Base-by-base conservation (phyloP, 139 green algal species). In the Zygnema cylindricum region DNA sequence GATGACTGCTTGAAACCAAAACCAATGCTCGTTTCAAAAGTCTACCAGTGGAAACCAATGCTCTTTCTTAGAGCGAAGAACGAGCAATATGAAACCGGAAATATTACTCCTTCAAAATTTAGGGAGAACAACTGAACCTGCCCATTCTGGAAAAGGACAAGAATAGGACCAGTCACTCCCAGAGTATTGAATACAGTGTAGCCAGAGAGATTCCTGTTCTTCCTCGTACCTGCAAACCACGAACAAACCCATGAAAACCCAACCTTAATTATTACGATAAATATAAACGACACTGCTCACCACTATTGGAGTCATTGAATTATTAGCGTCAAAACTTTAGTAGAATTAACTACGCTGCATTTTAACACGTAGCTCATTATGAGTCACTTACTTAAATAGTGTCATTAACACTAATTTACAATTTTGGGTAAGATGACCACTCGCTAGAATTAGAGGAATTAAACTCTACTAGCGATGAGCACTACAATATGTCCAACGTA, bases 141-240 rank as follows among this genome's bases (percentile, higher is more conserved):
- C 85, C 85, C 85, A 90, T 30, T n/a, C 22, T 21, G 85, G 85
- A 25, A 91, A 16, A 43, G 85, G 85, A 77, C 85, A 90, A 43
- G 75, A 33, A 11, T 76, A 90, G 38, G 36, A 82, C 85, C 85
- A 90, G 33, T 43, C 32, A 23, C 35, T 77, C 2, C 85, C 85
- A 40, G 85, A n/a, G 41, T 90, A 90, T 2, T 77, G 77, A 16
- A 79, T 23, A 54, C 85, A 90, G 38, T 90, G 85, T 30, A 90
- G 79, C 85, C 85, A 90, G 16, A 90, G 81, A 39, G 32, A 2
- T 3, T 84, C 77, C n/a, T 54, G n/a, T 7, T 89, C 84, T 21
- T 89, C 84, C 1, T 84, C 75, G 35, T 89, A 89, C 35, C 84
- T 89, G 84, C 25, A 2, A 81, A 22, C n/a, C n/a, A n/a, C n/a